Conservation (phyloP, 2,329 filamentous ascomycete species). For the Clonostachys sp. region DNA sequence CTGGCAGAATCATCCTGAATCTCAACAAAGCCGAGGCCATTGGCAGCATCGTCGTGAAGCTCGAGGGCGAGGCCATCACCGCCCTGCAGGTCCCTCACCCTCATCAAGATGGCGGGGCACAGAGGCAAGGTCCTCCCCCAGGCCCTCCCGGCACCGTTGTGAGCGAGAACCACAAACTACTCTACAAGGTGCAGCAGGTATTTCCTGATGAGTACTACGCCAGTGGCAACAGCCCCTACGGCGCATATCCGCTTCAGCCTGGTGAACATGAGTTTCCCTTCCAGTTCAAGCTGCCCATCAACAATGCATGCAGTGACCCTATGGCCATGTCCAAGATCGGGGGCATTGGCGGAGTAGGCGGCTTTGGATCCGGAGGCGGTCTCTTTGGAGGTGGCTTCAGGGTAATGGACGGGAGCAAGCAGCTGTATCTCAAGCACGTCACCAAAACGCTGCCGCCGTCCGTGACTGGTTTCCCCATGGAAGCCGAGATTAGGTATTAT, state of each 20-base stretch:
- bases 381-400: constrained; percentile 49
- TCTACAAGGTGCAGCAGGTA: constrained; percentile 71
- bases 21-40: constrained; percentile 66
- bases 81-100: constrained; percentile 49
- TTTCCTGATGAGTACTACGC: constrained; percentile 56
- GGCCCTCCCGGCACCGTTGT: constrained; percentile 34
- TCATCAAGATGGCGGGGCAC: constrained; percentile 32
- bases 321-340: constrained; percentile 48
- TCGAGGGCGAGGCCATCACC: constrained; percentile 75
- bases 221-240: constrained; percentile 31
- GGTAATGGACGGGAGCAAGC: constrained; percentile 59
- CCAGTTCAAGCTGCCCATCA: constrained; percentile 72
- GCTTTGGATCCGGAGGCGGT: constrained; percentile 36
- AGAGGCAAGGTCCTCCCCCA: constrained; percentile 14
- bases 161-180: constrained; percentile 64
- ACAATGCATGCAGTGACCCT: constrained; percentile 63
- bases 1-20: constrained; percentile 52
- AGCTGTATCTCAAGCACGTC: constrained; percentile 64
- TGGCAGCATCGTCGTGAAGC: constrained; percentile 72
- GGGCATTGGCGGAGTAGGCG: constrained; percentile 48
- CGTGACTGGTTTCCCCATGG: constrained; percentile 76
- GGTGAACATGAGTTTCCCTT: constrained; percentile 76
- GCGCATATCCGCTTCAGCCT: constrained; percentile 55
- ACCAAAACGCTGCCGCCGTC: constrained; percentile 86
- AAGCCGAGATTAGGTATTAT: constrained; percentile 90